Evolutionary conservation across 108 stramenopile species (phyloP).

Genomic region (Mediolabrus comicus): DNA sequence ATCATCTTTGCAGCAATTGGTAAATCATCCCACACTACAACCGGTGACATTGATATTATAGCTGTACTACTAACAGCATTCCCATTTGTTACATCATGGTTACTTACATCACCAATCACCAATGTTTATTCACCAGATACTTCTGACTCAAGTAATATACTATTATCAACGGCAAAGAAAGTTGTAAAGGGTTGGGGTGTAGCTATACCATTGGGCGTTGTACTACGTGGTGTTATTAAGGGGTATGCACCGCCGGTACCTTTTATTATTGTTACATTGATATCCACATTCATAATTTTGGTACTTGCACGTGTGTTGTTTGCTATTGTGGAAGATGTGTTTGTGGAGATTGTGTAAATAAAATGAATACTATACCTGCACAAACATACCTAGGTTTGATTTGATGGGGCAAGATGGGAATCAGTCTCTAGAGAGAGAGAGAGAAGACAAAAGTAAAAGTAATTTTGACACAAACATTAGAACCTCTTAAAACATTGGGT

Average conservation of each 20-base stretch:
- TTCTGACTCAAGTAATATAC: conserved; percentile 12
- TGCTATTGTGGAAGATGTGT: conserved; percentile 42
- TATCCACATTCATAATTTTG: conserved; percentile 63
- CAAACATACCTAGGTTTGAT: too few relatives aligned
- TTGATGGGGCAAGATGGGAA: too few relatives aligned
- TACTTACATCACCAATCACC: conserved; percentile 47
- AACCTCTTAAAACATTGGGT: too few relatives aligned
- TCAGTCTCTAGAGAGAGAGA: too few relatives aligned
- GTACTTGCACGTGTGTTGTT: conserved; percentile 31
- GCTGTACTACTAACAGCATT: conserved; percentile 49
- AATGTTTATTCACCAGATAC: conserved; percentile 49
- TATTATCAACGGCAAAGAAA: conserved; percentile 14
- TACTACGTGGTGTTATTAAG: conserved; percentile 54
- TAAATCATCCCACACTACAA: conserved; percentile 58
- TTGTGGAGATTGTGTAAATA: conserved; percentile 39
- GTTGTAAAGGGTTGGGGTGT: conserved; percentile 61
- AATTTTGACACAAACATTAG: too few relatives aligned
- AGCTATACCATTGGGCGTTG: conserved; percentile 62
- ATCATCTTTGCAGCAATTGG: conserved; percentile 59
- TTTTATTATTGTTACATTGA: conserved; percentile 67
- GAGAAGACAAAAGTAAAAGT: too few relatives aligned
- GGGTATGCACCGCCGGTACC: conserved; percentile 68
- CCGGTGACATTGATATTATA: conserved; percentile 42
- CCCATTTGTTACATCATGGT: conserved; percentile 58
- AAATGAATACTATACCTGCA: too few relatives aligned